Percentiles rank a stretch among this genome's conserved stretches.
phyloP scores from a whole-genome alignment of 345 rosid species.

The Hirschfeldia incana region DNA sequence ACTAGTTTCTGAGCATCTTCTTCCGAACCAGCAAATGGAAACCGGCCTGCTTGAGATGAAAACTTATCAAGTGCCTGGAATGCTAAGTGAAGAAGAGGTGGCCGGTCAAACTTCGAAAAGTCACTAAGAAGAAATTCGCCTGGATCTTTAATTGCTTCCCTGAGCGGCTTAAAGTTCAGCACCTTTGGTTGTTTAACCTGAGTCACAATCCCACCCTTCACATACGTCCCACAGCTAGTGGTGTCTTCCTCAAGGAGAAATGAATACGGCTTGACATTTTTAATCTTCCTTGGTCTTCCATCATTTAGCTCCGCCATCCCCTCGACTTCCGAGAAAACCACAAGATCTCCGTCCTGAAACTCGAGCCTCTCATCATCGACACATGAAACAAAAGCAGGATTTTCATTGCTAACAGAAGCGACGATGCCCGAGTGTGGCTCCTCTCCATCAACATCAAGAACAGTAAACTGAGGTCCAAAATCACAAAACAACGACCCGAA shows the following conservation, averaged over 20 bases:
- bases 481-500: slow-evolving; percentile 75
- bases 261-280: slow-evolving; percentile 69
- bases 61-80: slow-evolving; percentile 73
- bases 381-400: slow-evolving; percentile 56
- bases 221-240: slow-evolving; percentile 53
- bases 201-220: slow-evolving; percentile 87
- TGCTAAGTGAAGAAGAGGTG: slow-evolving; percentile 65
- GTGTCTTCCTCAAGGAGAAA: slow-evolving; percentile 80
- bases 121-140: slow-evolving; percentile 76
- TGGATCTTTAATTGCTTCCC: slow-evolving; percentile 62
- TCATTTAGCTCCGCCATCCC: slow-evolving; percentile 79
- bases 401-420: slow-evolving; percentile 69
- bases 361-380: slow-evolving; percentile 76
- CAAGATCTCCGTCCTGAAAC: slow-evolving; percentile 70
- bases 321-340: slow-evolving; percentile 64
- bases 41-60: slow-evolving; percentile 48
- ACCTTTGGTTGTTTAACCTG: slow-evolving; percentile 65
- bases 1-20: slow-evolving; percentile 82
- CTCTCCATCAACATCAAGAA: slow-evolving; percentile 71
- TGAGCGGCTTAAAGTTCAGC: slow-evolving; percentile 56
- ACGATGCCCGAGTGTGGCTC: slow-evolving; percentile 73
- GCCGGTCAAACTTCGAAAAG: slow-evolving; percentile 73
- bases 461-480: slow-evolving; percentile 67
- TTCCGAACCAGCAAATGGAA: slow-evolving; percentile 78
- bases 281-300: slow-evolving; percentile 81